These are phyloP conservation scores for Eremothecium gossypii DNA, from an alignment of 1,139 yeast species.

Conservation along the genomic window DNA sequence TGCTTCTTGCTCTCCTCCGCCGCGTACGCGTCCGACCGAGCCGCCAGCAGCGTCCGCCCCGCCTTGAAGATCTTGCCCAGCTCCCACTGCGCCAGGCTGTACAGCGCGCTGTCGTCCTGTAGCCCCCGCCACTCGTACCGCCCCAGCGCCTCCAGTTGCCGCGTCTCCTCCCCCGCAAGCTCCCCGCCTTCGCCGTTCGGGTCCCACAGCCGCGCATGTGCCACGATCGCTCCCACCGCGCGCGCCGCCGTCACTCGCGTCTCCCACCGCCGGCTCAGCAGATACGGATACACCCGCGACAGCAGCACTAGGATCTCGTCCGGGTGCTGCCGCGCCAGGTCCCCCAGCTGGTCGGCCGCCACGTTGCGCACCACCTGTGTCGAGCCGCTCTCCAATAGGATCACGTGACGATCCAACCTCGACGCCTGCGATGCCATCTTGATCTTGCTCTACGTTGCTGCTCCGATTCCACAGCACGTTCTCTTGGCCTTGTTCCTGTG, in stretches of 20 bases:
- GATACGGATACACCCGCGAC: slow-evolving; percentile 84
- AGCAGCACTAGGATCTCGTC: slow-evolving; percentile 79
- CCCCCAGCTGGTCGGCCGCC: slow-evolving; percentile 96
- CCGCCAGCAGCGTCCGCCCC: slow-evolving; percentile 63
- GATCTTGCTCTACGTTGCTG: background rate
- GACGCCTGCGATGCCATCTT: slow-evolving; percentile 31
- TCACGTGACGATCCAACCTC: slow-evolving; percentile 62
- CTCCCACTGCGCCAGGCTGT: slow-evolving; percentile 55
- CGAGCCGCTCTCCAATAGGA: slow-evolving; percentile 86
- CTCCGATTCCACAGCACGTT: slow-evolving; percentile 2
- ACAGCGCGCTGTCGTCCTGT: slow-evolving; percentile 43
- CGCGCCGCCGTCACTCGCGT: slow-evolving; percentile 91
- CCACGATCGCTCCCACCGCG: slow-evolving; percentile 89
- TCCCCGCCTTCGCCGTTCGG: slow-evolving; percentile 43
- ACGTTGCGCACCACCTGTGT: slow-evolving; percentile 89
- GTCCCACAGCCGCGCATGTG: slow-evolving; percentile 73
- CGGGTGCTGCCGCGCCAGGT: slow-evolving; percentile 87
- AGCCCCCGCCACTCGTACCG: slow-evolving; percentile 32
- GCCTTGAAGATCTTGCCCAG: slow-evolving; percentile 54
- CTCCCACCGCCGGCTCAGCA: slow-evolving; percentile 85
- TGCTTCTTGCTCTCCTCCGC: slow-evolving; percentile 8
- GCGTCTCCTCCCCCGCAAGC: slow-evolving; percentile 25
- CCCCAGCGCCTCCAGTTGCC: slow-evolving; percentile 33
- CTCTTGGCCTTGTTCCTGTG: background rate
- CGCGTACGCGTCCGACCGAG: slow-evolving; percentile 49